Conservation (phyloP, 2,329 filamentous ascomycete genomes). For the Xylariomycetidae sp. region DNA sequence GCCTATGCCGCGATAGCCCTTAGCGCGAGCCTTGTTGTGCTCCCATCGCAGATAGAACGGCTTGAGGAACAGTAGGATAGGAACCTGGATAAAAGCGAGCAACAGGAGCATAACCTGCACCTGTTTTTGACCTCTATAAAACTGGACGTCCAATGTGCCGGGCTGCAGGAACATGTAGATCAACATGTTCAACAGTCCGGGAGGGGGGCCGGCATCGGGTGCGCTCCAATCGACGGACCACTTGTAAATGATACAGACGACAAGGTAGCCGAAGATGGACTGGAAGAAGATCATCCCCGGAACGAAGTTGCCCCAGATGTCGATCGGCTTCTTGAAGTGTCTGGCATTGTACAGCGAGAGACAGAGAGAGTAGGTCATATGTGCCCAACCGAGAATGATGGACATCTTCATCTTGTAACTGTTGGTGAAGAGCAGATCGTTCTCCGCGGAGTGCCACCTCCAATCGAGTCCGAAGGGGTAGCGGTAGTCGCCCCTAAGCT, state of each 20-base stretch:
- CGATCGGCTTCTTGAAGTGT: constrained; percentile 91
- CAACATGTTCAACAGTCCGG: constrained; percentile 94
- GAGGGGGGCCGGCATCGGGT: constrained; percentile 62
- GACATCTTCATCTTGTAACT: constrained; percentile 99
- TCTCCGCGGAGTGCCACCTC: constrained; percentile 95
- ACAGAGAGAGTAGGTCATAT: constrained; percentile 98
- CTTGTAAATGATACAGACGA: constrained; percentile 93
- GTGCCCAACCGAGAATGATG: constrained; percentile 93
- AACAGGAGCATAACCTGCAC: constrained; percentile 78
- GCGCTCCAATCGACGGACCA: constrained; percentile 86
- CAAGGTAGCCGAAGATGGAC: constrained; percentile 94
- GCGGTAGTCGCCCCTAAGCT: constrained; percentile 67
- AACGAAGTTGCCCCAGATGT: constrained; percentile 96
- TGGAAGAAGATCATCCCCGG: constrained; percentile 99
- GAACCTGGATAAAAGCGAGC: constrained; percentile 80
- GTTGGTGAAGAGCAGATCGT: constrained; percentile 93
- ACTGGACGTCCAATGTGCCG: constrained; percentile 63
- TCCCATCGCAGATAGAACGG: constrained; percentile 92
- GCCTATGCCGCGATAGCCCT: constrained; percentile 90
- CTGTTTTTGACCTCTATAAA: constrained; percentile 72
- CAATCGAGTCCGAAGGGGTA: constrained; percentile 96
- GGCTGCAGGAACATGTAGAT: constrained; percentile 99
- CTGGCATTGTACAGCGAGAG: constrained; percentile 89
- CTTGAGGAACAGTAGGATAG: constrained; percentile 88
- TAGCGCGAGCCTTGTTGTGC: constrained; percentile 80